phyloP scores from a whole-genome alignment of 139 green algal genomes.

The Raphidocelis subcapitata region DNA sequence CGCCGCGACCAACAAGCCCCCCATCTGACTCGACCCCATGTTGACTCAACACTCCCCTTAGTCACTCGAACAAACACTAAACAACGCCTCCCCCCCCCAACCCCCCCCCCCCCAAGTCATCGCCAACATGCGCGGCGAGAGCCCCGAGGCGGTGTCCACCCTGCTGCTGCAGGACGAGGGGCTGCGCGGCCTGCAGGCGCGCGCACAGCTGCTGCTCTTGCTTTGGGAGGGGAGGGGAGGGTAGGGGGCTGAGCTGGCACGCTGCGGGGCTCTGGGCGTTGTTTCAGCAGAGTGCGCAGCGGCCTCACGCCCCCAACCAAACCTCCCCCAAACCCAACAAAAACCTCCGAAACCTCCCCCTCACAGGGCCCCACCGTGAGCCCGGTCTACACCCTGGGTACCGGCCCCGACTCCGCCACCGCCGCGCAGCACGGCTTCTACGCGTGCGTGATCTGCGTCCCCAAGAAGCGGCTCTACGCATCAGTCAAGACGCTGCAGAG shows the following conservation, averaged over 20 bases:
- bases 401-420: background rate
- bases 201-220: background rate
- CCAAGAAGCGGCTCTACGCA: slow-evolving; percentile 86
- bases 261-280: background rate
- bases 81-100: too few relatives aligned
- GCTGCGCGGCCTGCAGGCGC: slow-evolving; percentile 67
- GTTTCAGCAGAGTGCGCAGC: too few relatives aligned
- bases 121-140: slow-evolving; percentile 86
- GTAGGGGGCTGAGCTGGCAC: background rate
- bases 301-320: too few relatives aligned
- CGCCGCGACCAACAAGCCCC: too few relatives aligned
- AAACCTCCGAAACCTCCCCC: background rate
- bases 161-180: slow-evolving; percentile 49
- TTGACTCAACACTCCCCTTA: too few relatives aligned
- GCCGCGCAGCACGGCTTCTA: slow-evolving; percentile 55
- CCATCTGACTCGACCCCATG: too few relatives aligned
- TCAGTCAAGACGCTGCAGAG: slow-evolving; percentile 84
- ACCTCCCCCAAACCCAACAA: too few relatives aligned
- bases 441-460: slow-evolving; percentile 82
- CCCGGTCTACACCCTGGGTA: slow-evolving; percentile 58
- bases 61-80: too few relatives aligned
- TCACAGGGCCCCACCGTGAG: slow-evolving; percentile 89
- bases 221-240: background rate
- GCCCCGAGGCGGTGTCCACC: slow-evolving; percentile 75
- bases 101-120: slow-evolving; percentile 58